phyloP scores from a whole-genome alignment of 1,284 basidiomycete genomes.

The Rhodotorula sp. region DNA sequence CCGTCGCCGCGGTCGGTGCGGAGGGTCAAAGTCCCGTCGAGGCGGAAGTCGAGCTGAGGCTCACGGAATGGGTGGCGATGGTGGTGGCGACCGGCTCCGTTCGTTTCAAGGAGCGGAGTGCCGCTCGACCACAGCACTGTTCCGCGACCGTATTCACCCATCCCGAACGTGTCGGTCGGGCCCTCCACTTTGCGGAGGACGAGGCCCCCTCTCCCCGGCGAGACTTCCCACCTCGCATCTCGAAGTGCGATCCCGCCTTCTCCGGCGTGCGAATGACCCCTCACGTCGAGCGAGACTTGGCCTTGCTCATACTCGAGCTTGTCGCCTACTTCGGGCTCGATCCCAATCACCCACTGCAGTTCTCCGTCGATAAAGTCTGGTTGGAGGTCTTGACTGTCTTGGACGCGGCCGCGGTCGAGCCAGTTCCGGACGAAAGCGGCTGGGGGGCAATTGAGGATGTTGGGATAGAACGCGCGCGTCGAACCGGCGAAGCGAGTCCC shows the following conservation, averaged over 20 bases:
- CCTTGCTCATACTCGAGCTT: slow-evolving; percentile 37
- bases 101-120: not conserved
- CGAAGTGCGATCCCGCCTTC: slow-evolving; percentile 38
- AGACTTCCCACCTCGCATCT: slow-evolving; percentile 34
- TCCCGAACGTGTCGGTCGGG: slow-evolving; percentile 17
- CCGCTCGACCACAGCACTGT: slow-evolving; percentile 29
- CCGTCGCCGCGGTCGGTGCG: slow-evolving; percentile 10
- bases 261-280: slow-evolving; percentile 13
- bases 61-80: not conserved
- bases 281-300: slow-evolving; percentile 19
- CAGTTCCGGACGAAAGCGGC: slow-evolving; percentile 40
- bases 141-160: slow-evolving; percentile 25
- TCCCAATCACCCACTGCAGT: slow-evolving; percentile 43
- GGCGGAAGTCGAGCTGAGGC: slow-evolving; percentile 32
- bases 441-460: slow-evolving; percentile 38
- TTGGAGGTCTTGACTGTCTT: slow-evolving; percentile 36
- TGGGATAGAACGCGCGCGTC: slow-evolving; percentile 27
- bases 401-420: slow-evolving; percentile 31
- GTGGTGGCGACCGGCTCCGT: not conserved
- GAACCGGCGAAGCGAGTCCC: slow-evolving; percentile 40
- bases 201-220: slow-evolving; percentile 9
- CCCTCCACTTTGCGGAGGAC: slow-evolving; percentile 23
- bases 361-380: slow-evolving; percentile 43
- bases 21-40: slow-evolving; percentile 22
- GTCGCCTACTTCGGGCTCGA: slow-evolving; percentile 39